These are phyloP conservation scores for Hypericum androsaemum DNA, from an alignment of 345 rosid genomes.

Conservation along the genomic window DNA sequence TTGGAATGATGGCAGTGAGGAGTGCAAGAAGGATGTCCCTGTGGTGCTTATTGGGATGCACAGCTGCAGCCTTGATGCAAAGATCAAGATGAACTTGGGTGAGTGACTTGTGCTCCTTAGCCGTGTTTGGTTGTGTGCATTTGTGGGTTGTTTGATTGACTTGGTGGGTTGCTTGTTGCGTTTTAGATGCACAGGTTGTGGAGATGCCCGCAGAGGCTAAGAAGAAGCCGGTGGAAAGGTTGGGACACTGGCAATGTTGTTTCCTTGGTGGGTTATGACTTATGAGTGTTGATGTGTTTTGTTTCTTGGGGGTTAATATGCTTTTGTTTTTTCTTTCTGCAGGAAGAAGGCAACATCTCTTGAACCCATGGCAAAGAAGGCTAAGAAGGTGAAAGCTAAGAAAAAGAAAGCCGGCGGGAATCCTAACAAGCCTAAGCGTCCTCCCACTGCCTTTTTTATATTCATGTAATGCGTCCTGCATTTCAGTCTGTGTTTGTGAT, in stretches of 20 bases:
- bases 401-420: constrained; percentile 26
- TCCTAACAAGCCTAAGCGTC: constrained; percentile 56
- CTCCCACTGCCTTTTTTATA: constrained; percentile 75
- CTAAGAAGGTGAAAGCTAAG: constrained; percentile 38
- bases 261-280: too few relatives aligned
- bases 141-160: not conserved
- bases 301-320: not conserved
- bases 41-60: constrained; percentile 75
- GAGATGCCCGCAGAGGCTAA: constrained; percentile 51
- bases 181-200: constrained; percentile 62
- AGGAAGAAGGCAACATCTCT: constrained; percentile 59
- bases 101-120: too few relatives aligned
- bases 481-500: not conserved
- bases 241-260: too few relatives aligned
- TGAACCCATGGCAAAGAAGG: constrained; percentile 65
- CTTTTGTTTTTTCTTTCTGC: not conserved
- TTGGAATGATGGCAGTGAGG: constrained; percentile 36
- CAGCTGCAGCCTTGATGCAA: constrained; percentile 81
- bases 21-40: constrained; percentile 64
- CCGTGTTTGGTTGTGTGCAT: not conserved
- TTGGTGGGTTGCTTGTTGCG: not conserved
- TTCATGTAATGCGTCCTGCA: constrained; percentile 40
- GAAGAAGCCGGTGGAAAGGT: constrained; percentile 67
- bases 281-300: not conserved
- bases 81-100: constrained; percentile 73